Evolutionary conservation across 805 yeast species (phyloP).

Genomic region (Metschnikowia borealis): DNA sequence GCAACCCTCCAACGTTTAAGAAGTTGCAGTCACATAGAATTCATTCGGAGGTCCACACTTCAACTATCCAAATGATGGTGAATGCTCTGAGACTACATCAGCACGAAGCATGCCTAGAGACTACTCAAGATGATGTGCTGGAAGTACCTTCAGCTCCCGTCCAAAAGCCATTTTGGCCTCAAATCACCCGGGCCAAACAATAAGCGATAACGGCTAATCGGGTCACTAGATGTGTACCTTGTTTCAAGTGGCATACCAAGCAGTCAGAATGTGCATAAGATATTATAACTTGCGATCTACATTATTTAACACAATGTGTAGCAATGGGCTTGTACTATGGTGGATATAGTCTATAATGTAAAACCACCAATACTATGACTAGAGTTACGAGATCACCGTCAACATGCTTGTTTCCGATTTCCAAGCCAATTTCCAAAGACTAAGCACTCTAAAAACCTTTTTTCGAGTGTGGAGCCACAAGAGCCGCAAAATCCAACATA

Average conservation of each 20-base stretch:
- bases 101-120: background rate
- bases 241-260: background rate
- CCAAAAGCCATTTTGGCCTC: constrained; percentile 19
- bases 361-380: too few relatives aligned
- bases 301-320: too few relatives aligned
- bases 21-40: constrained; percentile 24
- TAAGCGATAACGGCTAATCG: background rate
- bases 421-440: constrained; percentile 9
- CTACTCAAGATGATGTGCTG: background rate
- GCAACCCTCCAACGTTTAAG: constrained; percentile 11
- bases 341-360: too few relatives aligned
- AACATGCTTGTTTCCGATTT: constrained; percentile 19
- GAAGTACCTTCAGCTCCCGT: background rate
- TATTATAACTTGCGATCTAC: too few relatives aligned
- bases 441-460: background rate
- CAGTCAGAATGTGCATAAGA: background rate
- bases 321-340: too few relatives aligned
- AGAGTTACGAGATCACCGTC: constrained; percentile 20
- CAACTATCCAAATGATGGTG: constrained; percentile 33
- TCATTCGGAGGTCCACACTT: constrained; percentile 27
- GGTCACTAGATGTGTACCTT: too few relatives aligned
- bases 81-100: constrained; percentile 20
- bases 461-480: constrained; percentile 9
- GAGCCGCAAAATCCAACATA: background rate
- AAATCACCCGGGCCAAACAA: constrained; percentile 1